A percentile compares a stretch with the other conserved stretches of the same genome.
Evolutionary conservation across 1,139 yeast genomes (phyloP).

Genomic region (Lodderomyces orthopsilosis): DNA sequence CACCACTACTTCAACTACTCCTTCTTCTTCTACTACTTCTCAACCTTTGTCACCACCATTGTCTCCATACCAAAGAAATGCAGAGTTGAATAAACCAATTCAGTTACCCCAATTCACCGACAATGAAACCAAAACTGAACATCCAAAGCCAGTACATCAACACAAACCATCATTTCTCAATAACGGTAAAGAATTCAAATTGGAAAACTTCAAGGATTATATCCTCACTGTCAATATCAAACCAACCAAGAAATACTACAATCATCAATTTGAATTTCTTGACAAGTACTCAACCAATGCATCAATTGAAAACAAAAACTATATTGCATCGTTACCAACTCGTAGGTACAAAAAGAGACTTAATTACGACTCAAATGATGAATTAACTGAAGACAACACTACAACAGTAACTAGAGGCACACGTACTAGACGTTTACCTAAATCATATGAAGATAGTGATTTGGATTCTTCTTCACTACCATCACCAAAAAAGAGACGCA

Average conservation of each 20-base stretch:
- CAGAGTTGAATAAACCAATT: slow-evolving; percentile 8
- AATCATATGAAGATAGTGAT: slow-evolving; percentile 17
- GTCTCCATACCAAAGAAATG: slow-evolving; percentile 52
- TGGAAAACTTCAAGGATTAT: slow-evolving; percentile 47
- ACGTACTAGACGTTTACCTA: slow-evolving; percentile 54
- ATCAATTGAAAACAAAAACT: slow-evolving; percentile 19
- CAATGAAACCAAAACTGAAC: no score
- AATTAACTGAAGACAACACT: not conserved
- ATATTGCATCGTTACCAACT: slow-evolving; percentile 18
- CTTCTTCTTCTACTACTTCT: slow-evolving; percentile 4
- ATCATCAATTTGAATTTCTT: slow-evolving; percentile 47
- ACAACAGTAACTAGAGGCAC: slow-evolving; percentile 31
- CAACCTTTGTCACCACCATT: slow-evolving; percentile 59
- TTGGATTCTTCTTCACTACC: slow-evolving; percentile 9
- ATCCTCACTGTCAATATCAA: slow-evolving; percentile 49
- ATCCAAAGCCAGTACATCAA: slow-evolving; percentile 25
- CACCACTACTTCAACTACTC: not conserved
- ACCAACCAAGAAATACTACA: slow-evolving; percentile 42
- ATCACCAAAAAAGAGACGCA: slow-evolving; percentile 23
- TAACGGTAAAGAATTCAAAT: slow-evolving; percentile 37
- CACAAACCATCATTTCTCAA: slow-evolving; percentile 6
- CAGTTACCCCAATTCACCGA: not conserved
- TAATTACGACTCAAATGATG: slow-evolving; percentile 18
- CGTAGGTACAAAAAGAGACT: slow-evolving; percentile 32
- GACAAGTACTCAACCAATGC: slow-evolving; percentile 41